These are phyloP conservation scores for Capronia coronata DNA, from an alignment of 2,329 filamentous ascomycete genomes.

Conservation along the genomic window DNA sequence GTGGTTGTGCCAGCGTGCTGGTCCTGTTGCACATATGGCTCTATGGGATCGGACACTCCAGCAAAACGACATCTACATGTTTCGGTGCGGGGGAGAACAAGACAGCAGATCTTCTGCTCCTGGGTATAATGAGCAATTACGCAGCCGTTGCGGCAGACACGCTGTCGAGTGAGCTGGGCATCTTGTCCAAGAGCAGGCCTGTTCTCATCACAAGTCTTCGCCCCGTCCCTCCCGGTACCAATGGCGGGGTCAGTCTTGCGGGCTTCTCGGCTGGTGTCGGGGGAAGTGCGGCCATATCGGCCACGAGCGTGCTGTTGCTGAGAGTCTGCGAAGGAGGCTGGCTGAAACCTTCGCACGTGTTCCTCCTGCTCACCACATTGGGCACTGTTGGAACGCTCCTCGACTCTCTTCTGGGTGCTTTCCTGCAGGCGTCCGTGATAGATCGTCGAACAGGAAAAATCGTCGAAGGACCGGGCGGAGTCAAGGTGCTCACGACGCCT, in stretches of 20 bases:
- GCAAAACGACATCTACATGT: neutral
- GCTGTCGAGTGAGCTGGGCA: constrained; percentile 90
- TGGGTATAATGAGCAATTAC: constrained; percentile 73
- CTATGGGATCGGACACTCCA: constrained; percentile 2
- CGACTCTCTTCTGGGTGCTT: constrained; percentile 79
- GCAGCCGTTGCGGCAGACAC: constrained; percentile 89
- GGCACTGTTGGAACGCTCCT: constrained; percentile 74
- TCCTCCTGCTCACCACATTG: constrained; percentile 57
- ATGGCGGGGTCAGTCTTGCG: constrained; percentile 75
- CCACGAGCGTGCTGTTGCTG: constrained; percentile 60
- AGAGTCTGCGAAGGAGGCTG: constrained; percentile 41
- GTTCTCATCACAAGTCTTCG: constrained; percentile 79
- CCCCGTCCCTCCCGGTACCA: constrained; percentile 81
- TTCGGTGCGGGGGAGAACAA: constrained; percentile 1
- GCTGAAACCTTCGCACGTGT: constrained; percentile 36
- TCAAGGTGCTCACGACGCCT: constrained; percentile 38
- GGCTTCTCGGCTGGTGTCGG: constrained; percentile 68
- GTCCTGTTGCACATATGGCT: constrained; percentile 36
- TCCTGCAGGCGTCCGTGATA: constrained; percentile 78
- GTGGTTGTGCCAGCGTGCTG: constrained; percentile 64
- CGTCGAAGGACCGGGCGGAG: constrained; percentile 75
- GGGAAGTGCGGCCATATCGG: constrained; percentile 64
- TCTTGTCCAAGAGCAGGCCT: constrained; percentile 68
- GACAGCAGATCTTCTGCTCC: constrained; percentile 49
- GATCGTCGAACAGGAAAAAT: constrained; percentile 80